Percentiles rank a stretch among this genome's conserved stretches.
Conservation (phyloP, 352 stramenopile genomes). For the Phytopythium delawarense region DNA sequence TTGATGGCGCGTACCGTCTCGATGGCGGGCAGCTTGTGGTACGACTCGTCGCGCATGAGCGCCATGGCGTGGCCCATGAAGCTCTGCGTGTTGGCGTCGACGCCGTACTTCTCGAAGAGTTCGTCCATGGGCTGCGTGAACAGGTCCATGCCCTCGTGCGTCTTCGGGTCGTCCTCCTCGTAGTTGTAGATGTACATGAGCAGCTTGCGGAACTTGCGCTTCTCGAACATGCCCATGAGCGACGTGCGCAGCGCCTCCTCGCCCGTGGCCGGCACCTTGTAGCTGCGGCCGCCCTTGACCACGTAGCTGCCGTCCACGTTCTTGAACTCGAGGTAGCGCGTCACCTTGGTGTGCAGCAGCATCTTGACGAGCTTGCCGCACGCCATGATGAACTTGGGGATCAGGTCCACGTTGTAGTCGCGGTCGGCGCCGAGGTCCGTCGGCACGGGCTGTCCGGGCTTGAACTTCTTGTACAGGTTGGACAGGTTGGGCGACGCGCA, state of each 20-base stretch:
- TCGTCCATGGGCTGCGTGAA: constrained; percentile 97
- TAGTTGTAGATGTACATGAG: constrained; percentile 98
- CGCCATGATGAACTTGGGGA: constrained; percentile 99
- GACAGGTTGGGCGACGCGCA: constrained; percentile 98
- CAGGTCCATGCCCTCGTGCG: constrained; percentile 91
- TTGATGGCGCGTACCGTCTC: constrained; percentile 95
- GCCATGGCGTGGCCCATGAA: constrained; percentile 99
- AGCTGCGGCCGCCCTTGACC: constrained; percentile 95
- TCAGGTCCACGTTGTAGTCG: constrained; percentile 99
- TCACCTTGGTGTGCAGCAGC: constrained; percentile 96
- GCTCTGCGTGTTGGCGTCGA: constrained; percentile 97
- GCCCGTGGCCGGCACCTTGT: constrained; percentile 96
- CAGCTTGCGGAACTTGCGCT: constrained; percentile 98
- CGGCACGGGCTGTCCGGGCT: constrained; percentile 56
- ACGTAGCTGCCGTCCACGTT: constrained; percentile 99
- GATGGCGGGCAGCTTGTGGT: constrained; percentile 85
- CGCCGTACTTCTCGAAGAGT: constrained; percentile 97
- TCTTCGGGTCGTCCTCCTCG: constrained; percentile 90
- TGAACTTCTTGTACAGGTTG: constrained; percentile 97
- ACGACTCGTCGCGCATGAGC: constrained; percentile 92
- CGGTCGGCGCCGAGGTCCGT: constrained; percentile 92
- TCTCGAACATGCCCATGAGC: constrained; percentile 99
- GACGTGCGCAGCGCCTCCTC: constrained; percentile 95
- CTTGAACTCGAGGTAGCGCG: constrained; percentile 99
- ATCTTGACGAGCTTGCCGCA: constrained; percentile 99